Conservation (phyloP, 805 yeast genomes). For the Zygosaccharomyces bailii region DNA sequence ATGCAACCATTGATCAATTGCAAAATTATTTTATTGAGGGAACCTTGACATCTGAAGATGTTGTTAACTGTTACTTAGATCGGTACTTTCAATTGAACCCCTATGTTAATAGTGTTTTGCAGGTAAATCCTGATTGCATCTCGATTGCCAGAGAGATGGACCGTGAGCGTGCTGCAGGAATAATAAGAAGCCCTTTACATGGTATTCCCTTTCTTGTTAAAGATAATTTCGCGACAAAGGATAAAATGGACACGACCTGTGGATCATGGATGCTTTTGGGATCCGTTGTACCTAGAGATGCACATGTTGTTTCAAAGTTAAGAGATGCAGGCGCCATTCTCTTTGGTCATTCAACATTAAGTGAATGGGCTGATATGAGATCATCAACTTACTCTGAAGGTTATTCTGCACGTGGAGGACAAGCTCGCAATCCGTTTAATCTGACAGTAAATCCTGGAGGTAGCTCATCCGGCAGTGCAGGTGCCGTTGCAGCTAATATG, state of each 20-base stretch:
- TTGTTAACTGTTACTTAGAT: conserved; percentile 26
- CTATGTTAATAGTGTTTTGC: conserved; percentile 25
- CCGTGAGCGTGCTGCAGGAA: conserved; percentile 26
- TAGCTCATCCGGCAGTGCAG: conserved; percentile 33
- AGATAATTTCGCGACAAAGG: conserved; percentile 32
- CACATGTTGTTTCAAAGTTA: conserved; percentile 26
- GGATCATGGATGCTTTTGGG: conserved; percentile 30
- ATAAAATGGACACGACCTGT: conserved; percentile 27
- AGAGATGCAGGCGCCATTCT: conserved; percentile 33
- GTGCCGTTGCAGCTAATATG: conserved; percentile 31
- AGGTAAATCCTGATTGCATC: conserved; percentile 30
- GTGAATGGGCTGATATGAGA: conserved; percentile 36
- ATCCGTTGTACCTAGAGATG: conserved; percentile 33
- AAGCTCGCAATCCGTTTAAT: conserved; percentile 31
- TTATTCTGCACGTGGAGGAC: conserved; percentile 32
- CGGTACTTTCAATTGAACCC: conserved; percentile 28
- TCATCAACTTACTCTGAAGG: conserved; percentile 30
- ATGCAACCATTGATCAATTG: conserved; percentile 33
- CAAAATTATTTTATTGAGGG: conserved; percentile 27
- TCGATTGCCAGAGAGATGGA: conserved; percentile 27
- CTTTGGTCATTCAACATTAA: conserved; percentile 31
- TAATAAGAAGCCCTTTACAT: conserved; percentile 29
- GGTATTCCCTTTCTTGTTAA: conserved; percentile 34
- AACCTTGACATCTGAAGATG: conserved; percentile 22
- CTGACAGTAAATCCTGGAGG: conserved; percentile 32